phyloP scores from a whole-genome alignment of 169 alveolate species.

The Plasmodium gaboni region DNA sequence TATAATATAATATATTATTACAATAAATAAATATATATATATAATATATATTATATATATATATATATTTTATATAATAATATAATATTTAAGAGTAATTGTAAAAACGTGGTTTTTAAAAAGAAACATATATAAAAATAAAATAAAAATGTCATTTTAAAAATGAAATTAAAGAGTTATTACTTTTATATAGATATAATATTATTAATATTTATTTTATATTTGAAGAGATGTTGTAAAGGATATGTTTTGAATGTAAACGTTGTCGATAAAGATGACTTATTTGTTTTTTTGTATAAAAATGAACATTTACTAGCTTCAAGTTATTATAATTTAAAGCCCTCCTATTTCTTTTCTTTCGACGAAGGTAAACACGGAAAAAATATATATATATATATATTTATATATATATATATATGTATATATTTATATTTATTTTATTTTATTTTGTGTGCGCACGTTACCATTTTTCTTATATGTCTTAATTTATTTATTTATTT shows the following conservation, averaged over 20 bases:
- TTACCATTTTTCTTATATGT: background rate
- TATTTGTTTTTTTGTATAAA: slow-evolving; percentile 59
- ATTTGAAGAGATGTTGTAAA: slow-evolving; percentile 45
- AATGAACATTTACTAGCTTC: slow-evolving; percentile 71
- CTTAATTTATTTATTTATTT: background rate
- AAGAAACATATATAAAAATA: background rate
- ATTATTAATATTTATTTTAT: slow-evolving; percentile 39
- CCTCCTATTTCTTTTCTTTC: slow-evolving; percentile 67
- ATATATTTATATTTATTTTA: too few relatives aligned
- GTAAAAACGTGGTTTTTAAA: background rate
- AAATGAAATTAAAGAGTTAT: slow-evolving; percentile 50
- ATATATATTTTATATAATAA: too few relatives aligned
- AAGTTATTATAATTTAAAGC: slow-evolving; percentile 65
- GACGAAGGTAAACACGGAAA: slow-evolving; percentile 30
- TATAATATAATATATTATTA: too few relatives aligned
- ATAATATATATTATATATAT: too few relatives aligned
- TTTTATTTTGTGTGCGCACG: background rate
- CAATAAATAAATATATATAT: too few relatives aligned
- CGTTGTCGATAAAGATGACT: slow-evolving; percentile 72
- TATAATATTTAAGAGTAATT: too few relatives aligned
- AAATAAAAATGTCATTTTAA: slow-evolving; percentile 15
- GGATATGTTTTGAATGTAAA: slow-evolving; percentile 51
- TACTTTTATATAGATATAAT: slow-evolving; percentile 39
- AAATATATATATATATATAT: background rate
- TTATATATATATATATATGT: too few relatives aligned